A percentile compares a stretch with the other conserved stretches of the same genome.
phyloP scores from a whole-genome alignment of 352 stramenopile species.

The Globisporangium cederbergense region DNA sequence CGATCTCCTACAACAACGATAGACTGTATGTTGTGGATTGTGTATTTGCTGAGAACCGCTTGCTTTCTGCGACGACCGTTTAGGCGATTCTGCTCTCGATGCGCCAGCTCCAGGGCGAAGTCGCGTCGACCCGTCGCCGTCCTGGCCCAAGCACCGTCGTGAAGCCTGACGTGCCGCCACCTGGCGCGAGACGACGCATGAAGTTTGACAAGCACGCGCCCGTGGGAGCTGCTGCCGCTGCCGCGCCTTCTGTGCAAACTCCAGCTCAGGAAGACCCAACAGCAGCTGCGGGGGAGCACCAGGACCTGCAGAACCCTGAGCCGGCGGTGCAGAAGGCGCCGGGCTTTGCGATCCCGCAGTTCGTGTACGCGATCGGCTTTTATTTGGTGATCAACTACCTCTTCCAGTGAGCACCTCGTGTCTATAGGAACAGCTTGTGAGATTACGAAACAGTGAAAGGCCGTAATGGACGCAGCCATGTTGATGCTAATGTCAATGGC shows the following conservation, averaged over 20 bases:
- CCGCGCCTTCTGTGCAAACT: slow-evolving; percentile 8
- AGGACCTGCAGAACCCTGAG: slow-evolving; percentile 37
- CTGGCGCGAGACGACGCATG: slow-evolving; percentile 52
- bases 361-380: slow-evolving; percentile 66
- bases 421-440: neutral
- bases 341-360: slow-evolving; percentile 50
- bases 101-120: slow-evolving; percentile 73
- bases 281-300: slow-evolving; percentile 38
- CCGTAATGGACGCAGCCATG: neutral
- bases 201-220: slow-evolving; percentile 62
- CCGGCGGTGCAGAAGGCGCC: slow-evolving; percentile 48
- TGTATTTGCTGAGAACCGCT: neutral
- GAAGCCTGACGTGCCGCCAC: slow-evolving; percentile 50
- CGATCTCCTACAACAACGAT: neutral
- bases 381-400: slow-evolving; percentile 76
- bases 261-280: slow-evolving; percentile 19
- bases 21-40: neutral
- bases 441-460: neutral
- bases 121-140: slow-evolving; percentile 50
- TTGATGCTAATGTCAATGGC: neutral
- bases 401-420: slow-evolving; percentile 24
- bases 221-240: slow-evolving; percentile 6
- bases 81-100: slow-evolving; percentile 77
- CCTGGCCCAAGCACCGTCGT: slow-evolving; percentile 33
- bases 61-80: neutral